Percentiles rank a stretch among this genome's conserved stretches.
Evolutionary conservation across 2,329 filamentous ascomycete genomes (phyloP).

Genomic region (Colletotrichum simmondsii): DNA sequence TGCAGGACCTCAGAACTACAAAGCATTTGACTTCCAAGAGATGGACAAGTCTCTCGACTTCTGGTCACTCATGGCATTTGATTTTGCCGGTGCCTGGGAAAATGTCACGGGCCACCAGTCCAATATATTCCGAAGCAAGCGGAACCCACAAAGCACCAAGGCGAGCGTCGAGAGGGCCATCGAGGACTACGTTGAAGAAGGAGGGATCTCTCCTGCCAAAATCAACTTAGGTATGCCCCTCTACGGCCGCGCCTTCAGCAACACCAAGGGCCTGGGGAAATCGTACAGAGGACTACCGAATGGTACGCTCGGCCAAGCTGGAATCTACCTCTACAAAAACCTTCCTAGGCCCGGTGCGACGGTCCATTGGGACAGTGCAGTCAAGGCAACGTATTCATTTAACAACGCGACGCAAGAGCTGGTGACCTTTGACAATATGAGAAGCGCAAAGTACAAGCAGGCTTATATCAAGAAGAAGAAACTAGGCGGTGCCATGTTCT

Average conservation of each 20-base stretch:
- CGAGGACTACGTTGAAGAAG: constrained; percentile 67
- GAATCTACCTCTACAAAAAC: constrained; percentile 84
- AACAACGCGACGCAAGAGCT: constrained; percentile 69
- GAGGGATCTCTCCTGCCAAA: constrained; percentile 67
- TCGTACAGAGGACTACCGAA: constrained; percentile 72
- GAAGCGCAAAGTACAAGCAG: constrained; percentile 71
- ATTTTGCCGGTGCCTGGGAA: constrained; percentile 77
- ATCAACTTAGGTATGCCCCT: constrained; percentile 81
- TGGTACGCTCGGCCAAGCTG: constrained; percentile 75
- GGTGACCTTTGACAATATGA: constrained; percentile 77
- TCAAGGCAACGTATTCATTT: constrained; percentile 79
- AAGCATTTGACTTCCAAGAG: constrained; percentile 57
- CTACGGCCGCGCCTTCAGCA: constrained; percentile 45
- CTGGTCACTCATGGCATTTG: constrained; percentile 75
- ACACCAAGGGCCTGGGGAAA: constrained; percentile 72
- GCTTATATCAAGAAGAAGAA: constrained; percentile 70
- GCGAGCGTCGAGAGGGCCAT: constrained; percentile 76
- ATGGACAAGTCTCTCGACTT: constrained; percentile 68
- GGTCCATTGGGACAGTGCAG: constrained; percentile 66
- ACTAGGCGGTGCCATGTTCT: constrained; percentile 86
- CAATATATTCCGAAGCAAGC: constrained; percentile 69
- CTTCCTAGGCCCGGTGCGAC: constrained; percentile 71
- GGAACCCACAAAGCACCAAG: constrained; percentile 68
- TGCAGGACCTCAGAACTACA: constrained; percentile 59
- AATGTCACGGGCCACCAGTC: constrained; percentile 72